Conservation (phyloP, 2,329 filamentous ascomycete species). For the Neonectria faginata region DNA sequence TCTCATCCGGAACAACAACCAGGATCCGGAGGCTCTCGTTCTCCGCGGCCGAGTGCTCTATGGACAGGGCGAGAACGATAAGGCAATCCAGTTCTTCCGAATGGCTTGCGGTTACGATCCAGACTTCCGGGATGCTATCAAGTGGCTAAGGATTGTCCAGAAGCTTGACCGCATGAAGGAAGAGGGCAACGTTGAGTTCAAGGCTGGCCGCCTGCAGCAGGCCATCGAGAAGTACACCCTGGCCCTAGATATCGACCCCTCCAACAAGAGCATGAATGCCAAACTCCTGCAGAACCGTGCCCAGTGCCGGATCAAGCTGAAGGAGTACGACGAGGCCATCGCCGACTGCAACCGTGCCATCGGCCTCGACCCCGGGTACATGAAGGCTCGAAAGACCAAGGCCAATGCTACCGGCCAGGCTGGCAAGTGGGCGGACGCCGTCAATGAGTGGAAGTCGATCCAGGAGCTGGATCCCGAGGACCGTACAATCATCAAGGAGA, state of each 20-base stretch:
- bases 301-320: slow-evolving; percentile 83
- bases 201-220: slow-evolving; percentile 80
- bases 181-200: slow-evolving; percentile 92
- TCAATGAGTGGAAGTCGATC: slow-evolving; percentile 89
- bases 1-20: slow-evolving; percentile 84
- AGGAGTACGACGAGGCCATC: slow-evolving; percentile 85
- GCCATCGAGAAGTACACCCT: slow-evolving; percentile 88
- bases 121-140: slow-evolving; percentile 88
- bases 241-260: slow-evolving; percentile 85
- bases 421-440: slow-evolving; percentile 91
- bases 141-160: slow-evolving; percentile 89
- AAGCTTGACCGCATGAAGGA: slow-evolving; percentile 94
- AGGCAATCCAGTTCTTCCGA: slow-evolving; percentile 91
- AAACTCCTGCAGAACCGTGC: slow-evolving; percentile 96
- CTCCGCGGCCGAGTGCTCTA: slow-evolving; percentile 90
- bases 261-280: slow-evolving; percentile 91
- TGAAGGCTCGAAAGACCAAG: slow-evolving; percentile 92
- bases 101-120: slow-evolving; percentile 92
- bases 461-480: slow-evolving; percentile 87
- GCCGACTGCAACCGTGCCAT: slow-evolving; percentile 88
- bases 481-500: slow-evolving; percentile 82
- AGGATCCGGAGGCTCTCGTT: slow-evolving; percentile 93
- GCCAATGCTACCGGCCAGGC: slow-evolving; percentile 88
- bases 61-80: slow-evolving; percentile 92
- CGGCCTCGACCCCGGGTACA: slow-evolving; percentile 83